Percentiles rank a stretch among this genome's conserved stretches.
Evolutionary conservation across 176 grass and related monocot genomes (phyloP).

Genomic region (Metroxylon sagu): DNA sequence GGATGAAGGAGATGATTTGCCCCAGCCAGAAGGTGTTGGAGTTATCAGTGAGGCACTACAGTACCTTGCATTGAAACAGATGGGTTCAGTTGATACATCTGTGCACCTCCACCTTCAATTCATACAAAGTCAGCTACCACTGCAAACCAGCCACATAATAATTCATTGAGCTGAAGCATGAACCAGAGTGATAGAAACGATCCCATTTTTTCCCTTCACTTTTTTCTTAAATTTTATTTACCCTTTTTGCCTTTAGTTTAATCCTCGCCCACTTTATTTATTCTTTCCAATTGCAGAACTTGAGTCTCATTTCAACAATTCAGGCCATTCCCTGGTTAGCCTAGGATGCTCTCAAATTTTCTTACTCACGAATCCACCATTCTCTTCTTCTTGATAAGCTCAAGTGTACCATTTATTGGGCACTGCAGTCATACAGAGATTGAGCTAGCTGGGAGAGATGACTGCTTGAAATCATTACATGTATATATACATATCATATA

Average conservation of each 20-base stretch:
- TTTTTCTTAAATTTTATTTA: constrained; percentile 2
- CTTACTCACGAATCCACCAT: neutral
- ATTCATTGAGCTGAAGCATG: constrained; percentile 32
- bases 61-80: constrained; percentile 42
- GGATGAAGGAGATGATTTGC: constrained; percentile 96
- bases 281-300: neutral
- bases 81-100: constrained; percentile 23
- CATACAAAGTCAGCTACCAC: constrained; percentile 25
- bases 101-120: constrained; percentile 18
- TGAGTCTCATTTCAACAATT: constrained; percentile 17
- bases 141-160: constrained; percentile 41
- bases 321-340: neutral
- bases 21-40: constrained; percentile 74
- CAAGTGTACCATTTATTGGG: constrained; percentile 23
- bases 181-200: constrained; percentile 44
- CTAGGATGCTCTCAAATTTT: constrained; percentile 13
- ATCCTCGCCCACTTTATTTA: constrained; percentile 15
- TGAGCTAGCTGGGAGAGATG: neutral
- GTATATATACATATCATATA: constrained; percentile 58
- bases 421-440: constrained; percentile 17
- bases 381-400: neutral
- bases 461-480: constrained; percentile 32
- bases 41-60: constrained; percentile 79
- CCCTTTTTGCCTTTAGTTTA: constrained; percentile 12
- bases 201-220: constrained; percentile 22